A percentile compares a stretch with the other conserved stretches of the same genome.
Conservation (phyloP, 2,329 filamentous ascomycete genomes). For the Ophiostoma ulmi region DNA sequence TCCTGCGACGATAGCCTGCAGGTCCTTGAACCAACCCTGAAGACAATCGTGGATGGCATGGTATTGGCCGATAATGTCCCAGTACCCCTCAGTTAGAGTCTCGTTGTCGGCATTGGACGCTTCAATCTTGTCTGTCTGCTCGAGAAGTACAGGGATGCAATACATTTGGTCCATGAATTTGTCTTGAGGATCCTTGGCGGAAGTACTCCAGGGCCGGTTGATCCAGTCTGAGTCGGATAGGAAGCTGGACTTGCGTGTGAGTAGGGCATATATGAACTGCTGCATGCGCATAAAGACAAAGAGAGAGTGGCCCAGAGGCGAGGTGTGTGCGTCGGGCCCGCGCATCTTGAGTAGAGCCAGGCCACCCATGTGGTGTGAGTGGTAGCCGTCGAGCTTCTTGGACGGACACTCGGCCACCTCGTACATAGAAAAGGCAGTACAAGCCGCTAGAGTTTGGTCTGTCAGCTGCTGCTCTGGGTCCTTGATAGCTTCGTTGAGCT, state of each 20-base stretch:
- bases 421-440: conserved; percentile 28
- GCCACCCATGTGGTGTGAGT: conserved; percentile 27
- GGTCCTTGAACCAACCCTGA: conserved; percentile 22
- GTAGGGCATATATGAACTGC: conserved; percentile 27
- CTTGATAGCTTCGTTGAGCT: conserved; percentile 25
- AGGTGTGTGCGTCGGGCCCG: conserved; percentile 25
- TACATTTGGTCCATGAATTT: conserved; percentile 29
- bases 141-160: conserved; percentile 23
- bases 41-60: conserved; percentile 21
- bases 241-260: conserved; percentile 24
- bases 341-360: conserved; percentile 28
- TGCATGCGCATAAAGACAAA: conserved; percentile 28
- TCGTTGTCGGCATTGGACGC: not conserved
- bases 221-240: conserved; percentile 26
- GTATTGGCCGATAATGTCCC: conserved; percentile 21
- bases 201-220: conserved; percentile 24
- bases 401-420: conserved; percentile 29
- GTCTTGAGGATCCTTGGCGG: conserved; percentile 28
- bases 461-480: conserved; percentile 16
- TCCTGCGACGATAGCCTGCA: conserved; percentile 25
- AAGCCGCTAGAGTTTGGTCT: conserved; percentile 29
- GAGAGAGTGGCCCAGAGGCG: conserved; percentile 27
- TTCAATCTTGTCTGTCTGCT: conserved; percentile 20
- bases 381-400: conserved; percentile 23
- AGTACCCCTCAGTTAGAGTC: conserved; percentile 9